Percentiles rank a stretch among this genome's conserved stretches.
phyloP scores from a whole-genome alignment of 2,329 filamentous ascomycete species.

The Boeremia exigua region DNA sequence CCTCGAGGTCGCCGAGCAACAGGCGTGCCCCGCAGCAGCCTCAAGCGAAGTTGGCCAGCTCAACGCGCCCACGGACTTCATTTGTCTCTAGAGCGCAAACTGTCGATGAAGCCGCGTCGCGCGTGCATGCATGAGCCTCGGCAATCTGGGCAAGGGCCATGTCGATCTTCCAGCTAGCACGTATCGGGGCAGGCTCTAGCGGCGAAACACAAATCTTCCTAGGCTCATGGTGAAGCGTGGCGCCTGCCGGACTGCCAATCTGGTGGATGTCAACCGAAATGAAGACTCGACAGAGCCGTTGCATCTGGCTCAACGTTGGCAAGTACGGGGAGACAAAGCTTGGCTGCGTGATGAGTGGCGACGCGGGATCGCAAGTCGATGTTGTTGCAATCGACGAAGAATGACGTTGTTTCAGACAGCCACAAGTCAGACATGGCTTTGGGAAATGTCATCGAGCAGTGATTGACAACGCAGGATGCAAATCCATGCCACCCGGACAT shows the following conservation, averaged over 20 bases:
- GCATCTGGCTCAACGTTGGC: slow-evolving; percentile 5
- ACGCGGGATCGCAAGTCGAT: neutral
- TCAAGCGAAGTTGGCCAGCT: slow-evolving; percentile 5
- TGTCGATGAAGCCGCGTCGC: slow-evolving; percentile 9
- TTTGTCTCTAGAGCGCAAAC: neutral
- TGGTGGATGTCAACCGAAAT: slow-evolving; percentile 3
- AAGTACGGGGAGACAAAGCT: neutral
- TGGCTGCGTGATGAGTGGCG: neutral
- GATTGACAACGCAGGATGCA: slow-evolving; percentile 12
- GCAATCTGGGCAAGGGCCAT: slow-evolving; percentile 29
- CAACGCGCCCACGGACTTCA: neutral
- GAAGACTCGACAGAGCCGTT: slow-evolving; percentile 13
- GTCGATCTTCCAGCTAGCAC: slow-evolving; percentile 24
- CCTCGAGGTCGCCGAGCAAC: slow-evolving; percentile 27
- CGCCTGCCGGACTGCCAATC: slow-evolving; percentile 4
- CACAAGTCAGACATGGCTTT: slow-evolving; percentile 19
- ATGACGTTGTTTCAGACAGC: slow-evolving; percentile 40
- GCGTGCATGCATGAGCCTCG: slow-evolving; percentile 21
- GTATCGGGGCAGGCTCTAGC: slow-evolving; percentile 15
- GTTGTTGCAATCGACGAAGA: slow-evolving; percentile 5
- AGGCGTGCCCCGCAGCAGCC: slow-evolving; percentile 11
- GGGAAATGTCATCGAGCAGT: neutral
- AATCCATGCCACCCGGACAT: slow-evolving; percentile 6
- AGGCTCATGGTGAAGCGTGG: neutral
- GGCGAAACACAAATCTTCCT: slow-evolving; percentile 19